phyloP scores from a whole-genome alignment of 805 yeast genomes.

The Debaryomyces maramus region DNA sequence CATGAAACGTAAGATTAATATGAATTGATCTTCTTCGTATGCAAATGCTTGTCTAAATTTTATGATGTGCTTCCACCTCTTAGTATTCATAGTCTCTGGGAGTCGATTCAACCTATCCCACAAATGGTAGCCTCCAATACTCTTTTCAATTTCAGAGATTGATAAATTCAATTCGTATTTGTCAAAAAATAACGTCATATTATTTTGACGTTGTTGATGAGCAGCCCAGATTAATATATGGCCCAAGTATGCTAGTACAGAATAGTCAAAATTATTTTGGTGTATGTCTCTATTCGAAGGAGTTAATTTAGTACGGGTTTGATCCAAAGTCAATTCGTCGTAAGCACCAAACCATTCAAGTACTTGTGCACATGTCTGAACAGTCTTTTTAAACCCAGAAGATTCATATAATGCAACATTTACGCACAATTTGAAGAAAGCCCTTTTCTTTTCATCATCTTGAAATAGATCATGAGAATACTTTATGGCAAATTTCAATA shows the following conservation, averaged over 20 bases:
- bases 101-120: conserved; percentile 40
- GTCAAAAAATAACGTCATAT: conserved; percentile 13
- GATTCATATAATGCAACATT: conserved; percentile 38
- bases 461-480: conserved; percentile 26
- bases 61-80: conserved; percentile 43
- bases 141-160: conserved; percentile 14
- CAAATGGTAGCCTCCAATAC: conserved; percentile 40
- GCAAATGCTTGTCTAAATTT: conserved; percentile 37
- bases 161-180: conserved; percentile 21
- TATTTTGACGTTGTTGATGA: conserved; percentile 21
- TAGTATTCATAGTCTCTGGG: conserved; percentile 32
- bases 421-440: conserved; percentile 32
- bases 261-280: conserved; percentile 37
- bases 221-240: conserved; percentile 39
- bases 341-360: conserved; percentile 28
- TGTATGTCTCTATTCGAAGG: conserved; percentile 34
- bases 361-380: conserved; percentile 24
- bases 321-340: conserved; percentile 32
- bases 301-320: conserved; percentile 33
- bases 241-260: conserved; percentile 38
- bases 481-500: conserved; percentile 24
- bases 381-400: conserved; percentile 30
- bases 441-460: conserved; percentile 16
- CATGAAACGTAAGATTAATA: conserved; percentile 36
- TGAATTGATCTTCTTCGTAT: conserved; percentile 41